Evolutionary conservation across 805 yeast species (phyloP).

Genomic region (Spathaspora hagerdaliae): DNA sequence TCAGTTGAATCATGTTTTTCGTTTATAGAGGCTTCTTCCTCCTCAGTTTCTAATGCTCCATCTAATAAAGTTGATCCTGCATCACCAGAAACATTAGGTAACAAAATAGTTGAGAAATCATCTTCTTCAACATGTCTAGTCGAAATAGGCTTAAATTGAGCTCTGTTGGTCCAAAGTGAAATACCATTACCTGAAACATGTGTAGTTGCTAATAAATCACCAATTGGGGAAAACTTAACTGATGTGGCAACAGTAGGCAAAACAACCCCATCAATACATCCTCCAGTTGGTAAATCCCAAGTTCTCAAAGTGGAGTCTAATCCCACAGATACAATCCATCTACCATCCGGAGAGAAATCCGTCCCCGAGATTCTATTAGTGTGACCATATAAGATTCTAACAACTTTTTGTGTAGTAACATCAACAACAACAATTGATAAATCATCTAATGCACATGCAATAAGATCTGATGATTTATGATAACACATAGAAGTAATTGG

Average conservation of each 20-base stretch:
- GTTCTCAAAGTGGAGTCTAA: conserved; percentile 87
- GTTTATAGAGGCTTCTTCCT: conserved; percentile 19
- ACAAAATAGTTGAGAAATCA: conserved; percentile 57
- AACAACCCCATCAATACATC: conserved; percentile 87
- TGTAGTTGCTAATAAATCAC: conserved; percentile 87
- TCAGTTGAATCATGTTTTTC: conserved; percentile 48
- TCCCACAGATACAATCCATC: conserved; percentile 85
- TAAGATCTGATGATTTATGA: conserved; percentile 77
- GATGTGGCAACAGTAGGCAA: conserved; percentile 78
- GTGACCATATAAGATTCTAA: conserved; percentile 88
- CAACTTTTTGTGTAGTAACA: conserved; percentile 71
- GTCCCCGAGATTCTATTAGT: conserved; percentile 79
- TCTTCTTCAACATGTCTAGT: conserved; percentile 73
- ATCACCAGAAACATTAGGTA: conserved; percentile 79
- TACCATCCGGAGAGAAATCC: conserved; percentile 91
- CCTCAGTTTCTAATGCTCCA: conserved; percentile 63
- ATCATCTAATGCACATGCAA: conserved; percentile 85
- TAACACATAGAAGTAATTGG: conserved; percentile 76
- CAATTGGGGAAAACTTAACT: conserved; percentile 77
- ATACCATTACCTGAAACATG: conserved; percentile 91
- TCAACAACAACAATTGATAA: conserved; percentile 81
- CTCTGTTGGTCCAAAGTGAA: conserved; percentile 85
- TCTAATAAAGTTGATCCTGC: conserved; percentile 69
- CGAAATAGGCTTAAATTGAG: conserved; percentile 76
- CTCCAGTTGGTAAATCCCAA: conserved; percentile 97